phyloP scores from a whole-genome alignment of 345 rosid species.

The Viola odorata region DNA sequence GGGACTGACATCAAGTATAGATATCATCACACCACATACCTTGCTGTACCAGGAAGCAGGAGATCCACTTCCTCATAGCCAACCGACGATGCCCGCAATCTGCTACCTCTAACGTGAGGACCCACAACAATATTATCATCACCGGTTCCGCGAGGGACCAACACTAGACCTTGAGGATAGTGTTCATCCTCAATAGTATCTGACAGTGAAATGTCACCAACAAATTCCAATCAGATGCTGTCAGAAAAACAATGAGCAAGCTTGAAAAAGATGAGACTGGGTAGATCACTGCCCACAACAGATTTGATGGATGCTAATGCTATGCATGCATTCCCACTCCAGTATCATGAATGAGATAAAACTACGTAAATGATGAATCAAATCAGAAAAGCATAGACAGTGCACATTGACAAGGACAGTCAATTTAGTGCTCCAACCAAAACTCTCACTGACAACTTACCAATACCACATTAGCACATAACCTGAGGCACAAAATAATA shows the following conservation, averaged over 20 bases:
- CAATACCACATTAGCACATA: no score
- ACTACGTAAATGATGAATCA: no score
- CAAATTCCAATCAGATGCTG: constrained; percentile 1
- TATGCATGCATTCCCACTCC: no score
- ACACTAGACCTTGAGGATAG: constrained; percentile 87
- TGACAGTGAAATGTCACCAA: constrained; percentile 22
- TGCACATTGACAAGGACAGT: no score
- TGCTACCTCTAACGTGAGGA: constrained; percentile 86
- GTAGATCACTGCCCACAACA: not conserved
- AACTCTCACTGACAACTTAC: no score
- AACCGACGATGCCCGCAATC: constrained; percentile 71
- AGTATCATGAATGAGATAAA: no score
- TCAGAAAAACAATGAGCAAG: not conserved
- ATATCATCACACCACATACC: constrained; percentile 34
- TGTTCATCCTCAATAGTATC: constrained; percentile 74
- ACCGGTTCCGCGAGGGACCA: constrained; percentile 80
- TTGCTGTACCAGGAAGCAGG: constrained; percentile 96
- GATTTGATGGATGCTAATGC: not conserved
- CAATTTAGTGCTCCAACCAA: no score
- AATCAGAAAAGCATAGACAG: no score
- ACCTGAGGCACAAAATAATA: no score
- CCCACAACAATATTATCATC: constrained; percentile 66
- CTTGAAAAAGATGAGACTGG: not conserved
- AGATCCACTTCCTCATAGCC: constrained; percentile 97
- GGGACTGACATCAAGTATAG: no score